Conservation (phyloP, 169 alveolate species). For the Plasmodium cynomolgi region DNA sequence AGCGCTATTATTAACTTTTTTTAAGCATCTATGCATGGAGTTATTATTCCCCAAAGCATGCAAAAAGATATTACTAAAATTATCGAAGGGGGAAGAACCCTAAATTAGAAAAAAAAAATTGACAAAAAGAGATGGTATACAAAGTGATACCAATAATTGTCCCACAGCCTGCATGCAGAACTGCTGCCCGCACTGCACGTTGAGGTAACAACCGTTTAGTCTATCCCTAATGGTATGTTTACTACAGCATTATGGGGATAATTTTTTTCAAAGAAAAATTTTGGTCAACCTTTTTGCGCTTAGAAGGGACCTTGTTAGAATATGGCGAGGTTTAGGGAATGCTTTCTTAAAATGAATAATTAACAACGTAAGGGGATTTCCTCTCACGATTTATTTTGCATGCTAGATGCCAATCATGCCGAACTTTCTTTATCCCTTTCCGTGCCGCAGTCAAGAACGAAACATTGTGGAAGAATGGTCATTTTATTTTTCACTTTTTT, state of each 20-base stretch:
- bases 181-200: not conserved
- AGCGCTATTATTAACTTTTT: not conserved
- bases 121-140: not conserved
- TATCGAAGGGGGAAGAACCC: not conserved
- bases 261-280: not conserved
- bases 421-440: not conserved
- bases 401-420: not conserved
- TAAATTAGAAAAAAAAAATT: no score
- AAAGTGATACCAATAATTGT: no score
- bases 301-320: not conserved
- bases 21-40: not conserved
- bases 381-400: not conserved
- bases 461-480: not conserved
- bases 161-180: not conserved
- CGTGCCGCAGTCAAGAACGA: not conserved
- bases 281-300: not conserved
- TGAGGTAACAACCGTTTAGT: not conserved
- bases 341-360: not conserved
- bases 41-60: not conserved
- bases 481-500: no score
- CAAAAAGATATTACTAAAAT: not conserved
- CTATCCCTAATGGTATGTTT: not conserved
- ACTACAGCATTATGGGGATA: not conserved
- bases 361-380: not conserved
- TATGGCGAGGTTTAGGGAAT: not conserved